Conservation (phyloP, 257 asterid species). For the Plectranthus barbatus region DNA sequence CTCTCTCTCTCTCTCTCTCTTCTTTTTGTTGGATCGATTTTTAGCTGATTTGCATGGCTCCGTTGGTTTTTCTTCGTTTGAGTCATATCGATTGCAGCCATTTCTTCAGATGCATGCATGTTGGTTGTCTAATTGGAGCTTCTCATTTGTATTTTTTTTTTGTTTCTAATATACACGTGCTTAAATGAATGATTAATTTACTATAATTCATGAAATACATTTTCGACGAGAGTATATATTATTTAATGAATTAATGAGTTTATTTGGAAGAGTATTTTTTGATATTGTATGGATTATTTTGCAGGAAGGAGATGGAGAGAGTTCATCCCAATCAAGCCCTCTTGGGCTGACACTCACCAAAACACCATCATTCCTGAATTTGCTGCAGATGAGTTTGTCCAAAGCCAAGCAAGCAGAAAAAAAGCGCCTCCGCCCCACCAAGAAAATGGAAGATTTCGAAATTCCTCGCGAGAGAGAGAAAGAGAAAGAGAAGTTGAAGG, state of each 20-base stretch:
- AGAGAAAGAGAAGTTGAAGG: constrained; percentile 60
- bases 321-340: constrained; percentile 12
- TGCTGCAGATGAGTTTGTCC: constrained; percentile 14
- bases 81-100: too few species aligned
- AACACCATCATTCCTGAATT: constrained; percentile 40
- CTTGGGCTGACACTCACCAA: constrained; percentile 41
- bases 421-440: not conserved
- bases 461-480: too few species aligned
- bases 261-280: too few species aligned
- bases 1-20: not conserved
- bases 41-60: not conserved
- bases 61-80: too few species aligned
- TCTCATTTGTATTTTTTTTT: not conserved
- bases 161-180: not conserved
- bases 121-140: not conserved
- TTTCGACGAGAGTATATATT: too few species aligned
- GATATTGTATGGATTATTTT: not conserved
- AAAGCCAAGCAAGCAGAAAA: not conserved
- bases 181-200: not conserved
- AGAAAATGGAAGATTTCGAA: constrained; percentile 10
- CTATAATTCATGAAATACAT: not conserved
- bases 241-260: too few species aligned
- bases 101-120: constrained; percentile 4
- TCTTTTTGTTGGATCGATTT: not conserved
- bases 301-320: constrained; percentile 23